Conservation (phyloP, 306 rosid genomes). For the Herpetospermum pedunculosum region DNA sequence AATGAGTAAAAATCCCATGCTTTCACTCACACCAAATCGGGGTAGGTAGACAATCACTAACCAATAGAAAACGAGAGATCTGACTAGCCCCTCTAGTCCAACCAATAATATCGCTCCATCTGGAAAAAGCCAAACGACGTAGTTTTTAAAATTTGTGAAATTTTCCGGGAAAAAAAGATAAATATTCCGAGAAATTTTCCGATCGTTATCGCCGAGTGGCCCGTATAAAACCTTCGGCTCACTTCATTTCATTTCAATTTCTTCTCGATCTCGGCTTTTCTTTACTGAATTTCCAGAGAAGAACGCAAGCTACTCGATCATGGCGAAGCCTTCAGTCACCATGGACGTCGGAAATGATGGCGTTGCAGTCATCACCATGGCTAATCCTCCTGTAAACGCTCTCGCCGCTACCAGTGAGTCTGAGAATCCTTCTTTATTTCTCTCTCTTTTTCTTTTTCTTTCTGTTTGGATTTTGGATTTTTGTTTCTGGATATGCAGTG, state of each 20-base stretch:
- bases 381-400: constrained; percentile 91
- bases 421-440: neutral
- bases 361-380: constrained; percentile 76
- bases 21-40: neutral
- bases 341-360: constrained; percentile 81
- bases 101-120: neutral
- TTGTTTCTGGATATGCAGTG: constrained; percentile 27
- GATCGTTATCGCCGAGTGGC: neutral
- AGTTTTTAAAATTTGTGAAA: neutral
- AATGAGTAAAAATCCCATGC: neutral
- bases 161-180: neutral
- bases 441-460: neutral
- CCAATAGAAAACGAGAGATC: neutral
- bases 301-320: constrained; percentile 6
- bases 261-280: neutral
- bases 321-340: constrained; percentile 57
- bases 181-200: neutral
- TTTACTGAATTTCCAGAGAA: neutral
- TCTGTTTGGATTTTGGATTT: constrained; percentile 2
- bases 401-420: constrained; percentile 54
- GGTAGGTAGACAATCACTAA: neutral
- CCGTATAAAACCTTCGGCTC: neutral
- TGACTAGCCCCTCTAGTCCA: neutral
- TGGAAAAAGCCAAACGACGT: too few species aligned
- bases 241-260: neutral